Base-by-base conservation (phyloP, 2,329 filamentous ascomycete species). In the Emydomyces testavorans region DNA sequence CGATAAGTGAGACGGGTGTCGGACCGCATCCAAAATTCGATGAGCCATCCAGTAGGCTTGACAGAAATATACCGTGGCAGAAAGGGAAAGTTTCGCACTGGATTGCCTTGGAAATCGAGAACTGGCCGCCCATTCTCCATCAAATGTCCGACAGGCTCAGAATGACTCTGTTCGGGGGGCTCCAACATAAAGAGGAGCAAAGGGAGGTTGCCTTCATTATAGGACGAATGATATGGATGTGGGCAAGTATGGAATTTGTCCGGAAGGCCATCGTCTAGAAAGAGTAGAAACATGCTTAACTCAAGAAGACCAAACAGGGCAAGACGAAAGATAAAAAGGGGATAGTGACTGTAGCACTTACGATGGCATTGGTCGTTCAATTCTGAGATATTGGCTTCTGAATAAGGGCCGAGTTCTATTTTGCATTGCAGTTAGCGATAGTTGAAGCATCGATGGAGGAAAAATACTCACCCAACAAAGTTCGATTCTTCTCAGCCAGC, bases 11-110 rank as follows among this genome's bases (percentile, higher is more conserved):
- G 50, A 3, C 60, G 55, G 2, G 44, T 35, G 36, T 62, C 60
- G 2, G 56, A 53, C 4, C 60, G 53, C 50, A 57, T 56, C 61
- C 61, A 63, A 49, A 53, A 61, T 45, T 62, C 61, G 31, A 63
- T 47, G 1, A 62, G 51, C 61, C 61, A 63, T 5, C 49, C 58
- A 1, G 53, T 21, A 4, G 57, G 53, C 1, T 52, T 51, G n/a
- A 52, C 34, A 18, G 58, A 55, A 43, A 63, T 62, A 44, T 58
- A 60, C 4, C 56, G 52, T 5, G 60, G 61, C 2, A 63, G 52
- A 46, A 62, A 58, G 1, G 46, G 29, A 42, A 60, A 62, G 42
- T 55, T 43, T 32, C 56, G 53, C 16, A 62, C 46, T 6, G 53
- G 49, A 13, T 39, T 43, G 8, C 51, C 52, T 6, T 55, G 43